Conservation (phyloP, 2,329 filamentous ascomycete species). For the Arthrobotrys iridis region DNA sequence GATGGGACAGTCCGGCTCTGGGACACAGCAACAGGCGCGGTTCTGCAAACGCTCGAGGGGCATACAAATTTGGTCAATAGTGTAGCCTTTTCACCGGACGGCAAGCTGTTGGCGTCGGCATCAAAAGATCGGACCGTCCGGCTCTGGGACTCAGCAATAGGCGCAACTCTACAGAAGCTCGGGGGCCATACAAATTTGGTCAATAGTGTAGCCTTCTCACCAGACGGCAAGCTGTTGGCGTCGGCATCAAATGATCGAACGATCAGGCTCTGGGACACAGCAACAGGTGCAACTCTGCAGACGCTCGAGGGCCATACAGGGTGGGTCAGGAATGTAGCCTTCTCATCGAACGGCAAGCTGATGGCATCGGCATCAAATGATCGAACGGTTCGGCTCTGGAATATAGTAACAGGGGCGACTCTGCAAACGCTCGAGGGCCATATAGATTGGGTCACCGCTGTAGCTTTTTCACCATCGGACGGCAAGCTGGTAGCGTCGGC, state of each 20-base stretch:
- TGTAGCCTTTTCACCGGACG: not conserved
- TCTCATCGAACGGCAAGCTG: slow-evolving; percentile 82
- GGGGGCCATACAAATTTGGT: not conserved
- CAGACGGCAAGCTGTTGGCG: not conserved
- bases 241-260: not conserved
- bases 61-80: too few species aligned
- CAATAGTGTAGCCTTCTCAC: too few species aligned
- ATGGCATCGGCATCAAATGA: slow-evolving; percentile 96
- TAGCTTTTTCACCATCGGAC: slow-evolving; percentile 21
- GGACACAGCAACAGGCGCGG: not conserved
- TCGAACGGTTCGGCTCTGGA: slow-evolving; percentile 63
- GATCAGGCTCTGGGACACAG: not conserved
- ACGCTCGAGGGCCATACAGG: slow-evolving; percentile 6
- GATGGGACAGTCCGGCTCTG: not conserved
- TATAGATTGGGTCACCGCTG: not conserved
- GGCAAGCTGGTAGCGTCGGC: slow-evolving; percentile 14
- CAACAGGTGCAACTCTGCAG: slow-evolving; percentile 69
- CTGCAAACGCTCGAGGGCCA: not conserved
- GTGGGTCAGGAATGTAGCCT: not conserved
- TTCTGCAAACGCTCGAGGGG: not conserved
- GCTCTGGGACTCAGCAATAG: not conserved
- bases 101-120: not conserved
- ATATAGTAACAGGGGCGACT: not conserved
- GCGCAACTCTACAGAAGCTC: not conserved
- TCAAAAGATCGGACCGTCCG: not conserved